These are phyloP conservation scores for Quercus cerris DNA, from an alignment of 306 rosid genomes.

Conservation along the genomic window DNA sequence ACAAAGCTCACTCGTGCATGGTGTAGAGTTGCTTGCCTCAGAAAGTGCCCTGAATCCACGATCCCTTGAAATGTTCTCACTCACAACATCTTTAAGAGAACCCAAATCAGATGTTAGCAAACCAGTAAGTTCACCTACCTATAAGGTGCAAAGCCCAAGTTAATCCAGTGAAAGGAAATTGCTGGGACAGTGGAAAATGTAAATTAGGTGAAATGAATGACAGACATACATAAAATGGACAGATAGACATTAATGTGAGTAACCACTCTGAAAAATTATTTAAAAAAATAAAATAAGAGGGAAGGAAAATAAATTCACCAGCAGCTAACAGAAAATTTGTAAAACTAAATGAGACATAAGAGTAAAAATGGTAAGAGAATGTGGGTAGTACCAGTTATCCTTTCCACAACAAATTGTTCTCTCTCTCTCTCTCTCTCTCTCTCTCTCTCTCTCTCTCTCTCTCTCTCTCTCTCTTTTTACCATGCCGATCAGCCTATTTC, in stretches of 20 bases:
- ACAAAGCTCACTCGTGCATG: slow-evolving; percentile 92
- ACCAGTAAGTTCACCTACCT: slow-evolving; percentile 95
- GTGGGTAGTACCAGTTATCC: neutral
- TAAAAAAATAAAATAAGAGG: neutral
- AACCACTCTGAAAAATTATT: neutral
- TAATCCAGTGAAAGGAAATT: slow-evolving; percentile 16
- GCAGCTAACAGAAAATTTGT: neutral
- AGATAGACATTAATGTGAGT: neutral
- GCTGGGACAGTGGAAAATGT: neutral
- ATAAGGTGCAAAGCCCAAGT: slow-evolving; percentile 32
- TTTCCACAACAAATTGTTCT: neutral
- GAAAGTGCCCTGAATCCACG: slow-evolving; percentile 96
- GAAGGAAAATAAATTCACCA: neutral
- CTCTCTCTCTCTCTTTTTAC: neutral
- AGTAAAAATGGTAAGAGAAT: neutral
- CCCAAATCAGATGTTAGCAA: slow-evolving; percentile 93
- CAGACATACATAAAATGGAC: neutral
- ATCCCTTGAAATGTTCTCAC: slow-evolving; percentile 90
- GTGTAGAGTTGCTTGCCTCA: slow-evolving; percentile 99
- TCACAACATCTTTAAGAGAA: slow-evolving; percentile 67
- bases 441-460: too few species aligned
- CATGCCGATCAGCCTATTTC: neutral
- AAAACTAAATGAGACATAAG: neutral
- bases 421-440: too few species aligned
- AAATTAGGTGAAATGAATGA: neutral